These are phyloP conservation scores for Musa beccarii DNA, from an alignment of 176 grass and related monocot species.

Conservation along the genomic window DNA sequence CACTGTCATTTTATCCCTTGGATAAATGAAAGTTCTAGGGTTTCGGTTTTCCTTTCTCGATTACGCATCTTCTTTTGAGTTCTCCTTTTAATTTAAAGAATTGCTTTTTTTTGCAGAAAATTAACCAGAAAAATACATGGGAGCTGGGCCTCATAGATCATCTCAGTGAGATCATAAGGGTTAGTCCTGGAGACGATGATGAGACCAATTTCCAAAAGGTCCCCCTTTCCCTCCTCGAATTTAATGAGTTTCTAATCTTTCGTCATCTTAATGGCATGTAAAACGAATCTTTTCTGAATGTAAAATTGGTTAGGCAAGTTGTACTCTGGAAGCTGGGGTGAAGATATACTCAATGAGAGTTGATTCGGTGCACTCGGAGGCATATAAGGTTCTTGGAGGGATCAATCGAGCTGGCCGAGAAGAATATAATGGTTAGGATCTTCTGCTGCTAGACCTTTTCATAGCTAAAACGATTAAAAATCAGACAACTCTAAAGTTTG, in stretches of 20 bases:
- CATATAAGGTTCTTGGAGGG: constrained; percentile 91
- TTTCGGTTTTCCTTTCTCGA: neutral
- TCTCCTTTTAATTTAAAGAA: neutral
- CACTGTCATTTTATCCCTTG: neutral
- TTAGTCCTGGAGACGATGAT: constrained; percentile 56
- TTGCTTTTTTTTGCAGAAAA: constrained; percentile 45
- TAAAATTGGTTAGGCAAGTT: constrained; percentile 56
- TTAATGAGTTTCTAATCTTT: constrained; percentile 1
- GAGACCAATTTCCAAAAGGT: constrained; percentile 99
- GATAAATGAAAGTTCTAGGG: neutral
- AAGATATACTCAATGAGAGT: constrained; percentile 95
- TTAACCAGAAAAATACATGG: constrained; percentile 99
- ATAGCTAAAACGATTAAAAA: neutral
- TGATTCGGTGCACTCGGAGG: constrained; percentile 83
- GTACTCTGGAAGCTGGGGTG: constrained; percentile 82
- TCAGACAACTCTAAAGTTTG: neutral
- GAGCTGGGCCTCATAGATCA: constrained; percentile 88
- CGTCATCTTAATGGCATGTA: constrained; percentile 2
- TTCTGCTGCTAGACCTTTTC: neutral
- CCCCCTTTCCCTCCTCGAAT: neutral
- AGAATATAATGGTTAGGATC: constrained; percentile 48
- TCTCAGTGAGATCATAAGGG: constrained; percentile 74
- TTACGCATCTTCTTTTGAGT: neutral
- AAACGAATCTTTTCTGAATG: neutral
- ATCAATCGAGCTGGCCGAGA: constrained; percentile 85